Base-by-base conservation (phyloP, 2,329 filamentous ascomycete species). In the Fusarium sp. region DNA sequence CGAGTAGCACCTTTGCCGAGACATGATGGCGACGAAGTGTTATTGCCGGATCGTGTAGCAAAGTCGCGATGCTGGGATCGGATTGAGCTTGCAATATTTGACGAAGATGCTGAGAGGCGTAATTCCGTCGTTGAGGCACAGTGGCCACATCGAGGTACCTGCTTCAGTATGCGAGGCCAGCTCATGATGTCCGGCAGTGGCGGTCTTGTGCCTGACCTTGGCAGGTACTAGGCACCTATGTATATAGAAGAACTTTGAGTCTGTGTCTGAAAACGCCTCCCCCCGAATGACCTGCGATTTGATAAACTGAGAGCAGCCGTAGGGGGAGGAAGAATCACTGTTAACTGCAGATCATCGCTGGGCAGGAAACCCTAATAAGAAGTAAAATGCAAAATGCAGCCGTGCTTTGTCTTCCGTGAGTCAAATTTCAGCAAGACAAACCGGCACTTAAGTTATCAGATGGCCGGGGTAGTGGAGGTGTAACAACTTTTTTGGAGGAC, bases 161-260 rank as follows among this genome's bases (percentile, higher is more conserved):
- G 82, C 69, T 79, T 83, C 78, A 77, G 80, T 68, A 78, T 76
- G 71, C 57, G 73, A 75, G 75, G 77, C 77, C 80, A 77, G 67
- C 76, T 80, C 83, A 85, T 85, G 71, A 62, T 70, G 64, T 20
- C 38, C 33, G 16, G 24, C n/a, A 39, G 65, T 43, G 50, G 70
- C 63, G 58, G 15, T 21, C 18, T 55, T 54, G 44, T 61, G 46
- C 29, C 50, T 43, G 53, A 50, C 66, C 43, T 50, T 46, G 35
- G 39, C 33, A 26, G 48, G 43, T 33, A 31, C n/a, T n/a, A n/a
- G 43, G 44, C 38, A 24, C 41, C 53, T 47, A 52, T 13, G 66
- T 50, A 52, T n/a, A 54, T 59, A 49, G 41, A 56, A 39, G 52
- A 66, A 60, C 52, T 55, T 50, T 61, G 28, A 43, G 37, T 43